Base-by-base conservation (phyloP, 1,139 yeast species). In the Suhomyces coccinellae region DNA sequence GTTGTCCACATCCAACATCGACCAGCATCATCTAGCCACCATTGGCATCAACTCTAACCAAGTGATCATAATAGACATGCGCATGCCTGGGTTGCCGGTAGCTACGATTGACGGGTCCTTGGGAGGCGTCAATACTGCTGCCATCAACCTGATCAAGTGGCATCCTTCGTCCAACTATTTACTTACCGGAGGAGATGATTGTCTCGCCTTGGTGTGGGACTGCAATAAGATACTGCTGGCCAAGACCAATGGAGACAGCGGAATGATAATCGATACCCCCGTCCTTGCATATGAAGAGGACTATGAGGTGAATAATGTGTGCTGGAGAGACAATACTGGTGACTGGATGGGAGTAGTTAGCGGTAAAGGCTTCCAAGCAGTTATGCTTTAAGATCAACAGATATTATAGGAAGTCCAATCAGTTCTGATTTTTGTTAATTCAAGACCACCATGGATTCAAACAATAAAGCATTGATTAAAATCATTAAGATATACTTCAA, bases 141-240 rank as follows among this genome's bases (percentile, higher is more conserved):
- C 76, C 27, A 79, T 93, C 28, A 91, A 91, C 61, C 76, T 83
- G 52, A 78, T 91, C 15, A 68, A 75, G 45, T 93, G 97, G 97
- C 93, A 91, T 54, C 97, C 98, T 0, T 67, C 79, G 2, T 75
- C 82, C 29, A 82, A 86, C 52, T 66, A 77, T 37, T 66, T 93
- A 29, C 73, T 89, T 14, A 79, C 91, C 0, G 95, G 95, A 15
- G 85, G 87, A 20, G 98, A 93, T 61, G 98, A 91, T 65, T 87
- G 97, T 63, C 97, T 90, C 63, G 87, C 88, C 0, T 68, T 91
- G 32, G 71, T 87, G 13, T 90, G 97, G 95, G 97, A 93, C 63
- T 71, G 89, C 48, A 71, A 66, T 46, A 60, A 58, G 34, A 39
- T 67, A 29, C 47, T 41, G 27, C 39, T 17, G 32, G 22, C 47